These are phyloP conservation scores for Annulohypoxylon stygium DNA, from an alignment of 495 filamentous ascomycete genomes.

Conservation along the genomic window DNA sequence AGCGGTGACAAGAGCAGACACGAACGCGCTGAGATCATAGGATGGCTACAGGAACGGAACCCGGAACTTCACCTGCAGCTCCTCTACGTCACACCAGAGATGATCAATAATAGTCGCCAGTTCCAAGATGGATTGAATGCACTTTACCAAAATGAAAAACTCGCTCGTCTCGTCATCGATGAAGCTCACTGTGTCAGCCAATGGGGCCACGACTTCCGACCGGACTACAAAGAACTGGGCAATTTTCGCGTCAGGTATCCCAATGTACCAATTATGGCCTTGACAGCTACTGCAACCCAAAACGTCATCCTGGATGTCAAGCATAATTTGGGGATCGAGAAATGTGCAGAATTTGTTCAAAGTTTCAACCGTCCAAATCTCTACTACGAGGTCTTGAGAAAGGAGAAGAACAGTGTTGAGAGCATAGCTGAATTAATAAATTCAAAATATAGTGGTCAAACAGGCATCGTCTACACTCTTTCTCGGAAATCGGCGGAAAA, in stretches of 20 bases:
- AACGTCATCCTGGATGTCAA: constrained; percentile 93
- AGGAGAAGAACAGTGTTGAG: constrained; percentile 66
- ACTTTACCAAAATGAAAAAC: constrained; percentile 72
- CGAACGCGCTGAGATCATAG: constrained; percentile 71
- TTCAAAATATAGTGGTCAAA: constrained; percentile 72
- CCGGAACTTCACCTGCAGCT: constrained; percentile 81
- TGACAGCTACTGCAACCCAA: constrained; percentile 94
- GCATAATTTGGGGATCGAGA: constrained; percentile 82
- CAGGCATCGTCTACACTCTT: constrained; percentile 95
- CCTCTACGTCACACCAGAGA: constrained; percentile 96
- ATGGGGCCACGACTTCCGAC: constrained; percentile 98
- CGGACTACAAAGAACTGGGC: constrained; percentile 92
- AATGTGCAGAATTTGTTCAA: constrained; percentile 82
- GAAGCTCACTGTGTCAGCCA: constrained; percentile 99
- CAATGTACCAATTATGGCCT: constrained; percentile 88
- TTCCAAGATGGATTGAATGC: constrained; percentile 71
- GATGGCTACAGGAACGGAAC: constrained; percentile 66
- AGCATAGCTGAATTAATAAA: constrained; percentile 81
- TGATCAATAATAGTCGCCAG: constrained; percentile 82
- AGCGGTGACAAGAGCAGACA: constrained; percentile 76
- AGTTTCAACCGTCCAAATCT: constrained; percentile 97
- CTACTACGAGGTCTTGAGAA: constrained; percentile 80
- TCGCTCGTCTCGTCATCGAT: constrained; percentile 95
- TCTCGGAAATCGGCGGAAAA: constrained; percentile 86
- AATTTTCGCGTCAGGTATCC: constrained; percentile 74